Evolutionary conservation across 129 eudicot genomes (phyloP).

Genomic region (Flaveria linearis): DNA sequence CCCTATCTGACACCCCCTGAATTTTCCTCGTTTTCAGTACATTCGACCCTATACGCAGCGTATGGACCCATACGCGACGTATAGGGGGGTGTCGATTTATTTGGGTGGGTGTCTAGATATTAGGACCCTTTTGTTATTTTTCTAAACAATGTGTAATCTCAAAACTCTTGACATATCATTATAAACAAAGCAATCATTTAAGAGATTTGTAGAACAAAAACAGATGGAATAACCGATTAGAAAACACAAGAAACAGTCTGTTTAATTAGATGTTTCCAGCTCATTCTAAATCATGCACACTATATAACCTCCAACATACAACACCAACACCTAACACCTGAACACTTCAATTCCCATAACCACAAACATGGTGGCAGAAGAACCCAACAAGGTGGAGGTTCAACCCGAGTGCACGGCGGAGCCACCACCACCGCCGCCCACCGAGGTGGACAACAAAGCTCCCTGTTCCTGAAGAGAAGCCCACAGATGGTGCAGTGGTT

Average conservation of each 20-base stretch:
- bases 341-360: neutral
- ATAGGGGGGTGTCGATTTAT: too few species aligned
- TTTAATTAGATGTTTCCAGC: constrained; percentile 33
- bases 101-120: too few species aligned
- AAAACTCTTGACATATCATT: too few species aligned
- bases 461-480: constrained; percentile 51
- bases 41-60: too few species aligned
- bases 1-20: too few species aligned
- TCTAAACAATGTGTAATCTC: neutral
- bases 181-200: neutral
- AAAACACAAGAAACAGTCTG: constrained; percentile 33
- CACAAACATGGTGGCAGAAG: constrained; percentile 60
- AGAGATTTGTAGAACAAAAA: neutral
- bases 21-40: too few species aligned
- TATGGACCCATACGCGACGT: too few species aligned
- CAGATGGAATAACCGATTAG: neutral
- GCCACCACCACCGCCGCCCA: constrained; percentile 1
- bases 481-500: constrained; percentile 42
- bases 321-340: constrained; percentile 2
- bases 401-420: constrained; percentile 43
- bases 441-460: constrained; percentile 50
- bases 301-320: constrained; percentile 18
- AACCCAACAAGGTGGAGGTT: constrained; percentile 54
- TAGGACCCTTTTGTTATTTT: neutral
- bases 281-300: constrained; percentile 15